Conservation (phyloP, 768 basidiomycete genomes). For the Postia placenta region DNA sequence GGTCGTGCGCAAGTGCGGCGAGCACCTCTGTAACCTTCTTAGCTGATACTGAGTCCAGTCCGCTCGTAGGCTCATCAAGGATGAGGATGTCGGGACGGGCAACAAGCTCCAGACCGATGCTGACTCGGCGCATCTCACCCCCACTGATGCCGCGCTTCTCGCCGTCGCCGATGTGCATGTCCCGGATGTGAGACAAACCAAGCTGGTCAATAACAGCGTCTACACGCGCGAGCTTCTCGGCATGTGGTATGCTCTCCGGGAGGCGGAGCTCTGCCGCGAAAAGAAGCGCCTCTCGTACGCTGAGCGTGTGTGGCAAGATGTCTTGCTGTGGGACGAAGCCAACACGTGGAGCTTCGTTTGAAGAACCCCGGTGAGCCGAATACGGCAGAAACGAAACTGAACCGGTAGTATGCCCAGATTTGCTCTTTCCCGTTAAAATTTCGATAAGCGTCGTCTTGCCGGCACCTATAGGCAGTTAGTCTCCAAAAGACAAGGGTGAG, state of each 20-base stretch:
- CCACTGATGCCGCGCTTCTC: conserved; percentile 83
- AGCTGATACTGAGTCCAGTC: conserved; percentile 86
- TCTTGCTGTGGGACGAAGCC: conserved; percentile 90
- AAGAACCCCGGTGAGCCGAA: conserved; percentile 16
- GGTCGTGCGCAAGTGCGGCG: conserved; percentile 65
- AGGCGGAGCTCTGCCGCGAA: conserved; percentile 85
- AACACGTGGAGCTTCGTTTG: conserved; percentile 53
- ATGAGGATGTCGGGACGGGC: conserved; percentile 80
- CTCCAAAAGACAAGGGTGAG: too few species aligned
- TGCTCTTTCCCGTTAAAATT: conserved; percentile 78
- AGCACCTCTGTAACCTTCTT: conserved; percentile 74
- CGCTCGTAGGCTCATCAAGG: conserved; percentile 80
- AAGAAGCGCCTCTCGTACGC: conserved; percentile 55
- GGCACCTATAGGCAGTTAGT: conserved; percentile 40
- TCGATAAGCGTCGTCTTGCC: conserved; percentile 93
- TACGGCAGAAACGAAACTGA: conserved; percentile 48
- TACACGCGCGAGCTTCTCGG: conserved; percentile 64
- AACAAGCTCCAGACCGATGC: conserved; percentile 85
- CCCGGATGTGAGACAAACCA: conserved; percentile 61
- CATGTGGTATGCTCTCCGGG: conserved; percentile 59
- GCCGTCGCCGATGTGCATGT: conserved; percentile 70
- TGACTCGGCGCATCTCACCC: conserved; percentile 86
- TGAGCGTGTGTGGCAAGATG: conserved; percentile 62
- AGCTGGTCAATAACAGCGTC: conserved; percentile 69
- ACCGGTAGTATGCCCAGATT: conserved; percentile 66